Evolutionary conservation across 345 rosid species (phyloP).

Genomic region (Moringa oleifera): DNA sequence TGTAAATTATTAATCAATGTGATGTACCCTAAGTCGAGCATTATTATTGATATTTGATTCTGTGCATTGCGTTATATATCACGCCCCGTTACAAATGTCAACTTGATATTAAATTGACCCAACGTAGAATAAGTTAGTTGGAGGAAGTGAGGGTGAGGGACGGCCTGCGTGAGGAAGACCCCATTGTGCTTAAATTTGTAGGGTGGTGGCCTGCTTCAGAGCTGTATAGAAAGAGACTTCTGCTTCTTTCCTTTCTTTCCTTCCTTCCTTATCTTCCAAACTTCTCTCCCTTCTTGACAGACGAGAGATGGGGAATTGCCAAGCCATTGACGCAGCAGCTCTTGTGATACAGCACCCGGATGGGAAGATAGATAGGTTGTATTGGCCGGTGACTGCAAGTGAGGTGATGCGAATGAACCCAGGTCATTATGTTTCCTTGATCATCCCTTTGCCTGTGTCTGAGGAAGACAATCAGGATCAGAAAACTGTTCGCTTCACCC

Average conservation of each 20-base stretch:
- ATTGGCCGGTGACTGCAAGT: constrained; percentile 59
- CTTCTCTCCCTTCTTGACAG: neutral
- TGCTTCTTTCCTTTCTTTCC: constrained; percentile 24
- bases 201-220: constrained; percentile 24
- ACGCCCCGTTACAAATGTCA: constrained; percentile 1
- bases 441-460: constrained; percentile 71
- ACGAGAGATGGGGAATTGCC: constrained; percentile 85
- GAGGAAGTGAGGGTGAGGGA: constrained; percentile 16
- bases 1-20: neutral
- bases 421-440: constrained; percentile 90
- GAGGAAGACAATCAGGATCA: constrained; percentile 15
- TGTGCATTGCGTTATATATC: neutral
- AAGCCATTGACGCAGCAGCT: constrained; percentile 95
- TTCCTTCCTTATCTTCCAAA: constrained; percentile 12
- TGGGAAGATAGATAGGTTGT: constrained; percentile 77
- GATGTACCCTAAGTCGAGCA: too few species aligned
- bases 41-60: too few species aligned
- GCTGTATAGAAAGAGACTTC: constrained; percentile 68
- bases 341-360: constrained; percentile 83
- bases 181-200: constrained; percentile 12
- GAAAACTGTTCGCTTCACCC: constrained; percentile 45
- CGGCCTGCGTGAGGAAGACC: constrained; percentile 22
- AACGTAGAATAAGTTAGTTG: constrained; percentile 20
- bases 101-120: constrained; percentile 13
- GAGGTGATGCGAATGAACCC: constrained; percentile 84